These are phyloP conservation scores for Massarina eburnea DNA, from an alignment of 2,329 filamentous ascomycete species.

Conservation along the genomic window DNA sequence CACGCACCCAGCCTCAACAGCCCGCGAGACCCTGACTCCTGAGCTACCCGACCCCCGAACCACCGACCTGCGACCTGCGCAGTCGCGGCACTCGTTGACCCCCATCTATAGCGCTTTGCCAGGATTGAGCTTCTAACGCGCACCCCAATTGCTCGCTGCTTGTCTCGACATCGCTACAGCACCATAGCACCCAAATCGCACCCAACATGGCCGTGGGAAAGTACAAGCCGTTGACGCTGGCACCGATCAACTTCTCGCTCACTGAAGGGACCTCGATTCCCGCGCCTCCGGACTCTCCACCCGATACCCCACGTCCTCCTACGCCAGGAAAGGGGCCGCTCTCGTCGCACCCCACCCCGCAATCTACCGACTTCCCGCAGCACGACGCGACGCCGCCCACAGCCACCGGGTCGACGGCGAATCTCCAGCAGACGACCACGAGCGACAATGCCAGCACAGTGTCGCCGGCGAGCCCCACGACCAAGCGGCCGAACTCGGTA, in stretches of 20 bases:
- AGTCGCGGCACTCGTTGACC: constrained; percentile 11
- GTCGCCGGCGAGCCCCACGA: constrained; percentile 35
- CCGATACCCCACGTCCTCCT: constrained; percentile 40
- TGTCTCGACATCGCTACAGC: constrained; percentile 8
- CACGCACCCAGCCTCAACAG: background rate
- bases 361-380: constrained; percentile 28
- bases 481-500: constrained; percentile 42
- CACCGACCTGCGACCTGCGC: too few relatives aligned
- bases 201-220: constrained; percentile 31
- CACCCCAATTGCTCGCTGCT: background rate
- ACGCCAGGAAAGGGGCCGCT: constrained; percentile 44
- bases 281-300: constrained; percentile 44
- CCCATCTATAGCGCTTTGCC: constrained; percentile 14
- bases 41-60: constrained; percentile 25
- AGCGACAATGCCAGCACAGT: constrained; percentile 33
- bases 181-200: background rate
- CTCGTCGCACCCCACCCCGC: constrained; percentile 45
- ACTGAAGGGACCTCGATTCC: constrained; percentile 47
- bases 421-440: constrained; percentile 24
- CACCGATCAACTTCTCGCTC: constrained; percentile 45
- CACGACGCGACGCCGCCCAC: constrained; percentile 18
- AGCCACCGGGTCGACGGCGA: constrained; percentile 16
- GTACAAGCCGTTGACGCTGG: constrained; percentile 41
- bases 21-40: constrained; percentile 26
- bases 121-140: constrained; percentile 16